Evolutionary conservation across 768 basidiomycete species (phyloP).

Genomic region (Coprinellus aureogranulatus): DNA sequence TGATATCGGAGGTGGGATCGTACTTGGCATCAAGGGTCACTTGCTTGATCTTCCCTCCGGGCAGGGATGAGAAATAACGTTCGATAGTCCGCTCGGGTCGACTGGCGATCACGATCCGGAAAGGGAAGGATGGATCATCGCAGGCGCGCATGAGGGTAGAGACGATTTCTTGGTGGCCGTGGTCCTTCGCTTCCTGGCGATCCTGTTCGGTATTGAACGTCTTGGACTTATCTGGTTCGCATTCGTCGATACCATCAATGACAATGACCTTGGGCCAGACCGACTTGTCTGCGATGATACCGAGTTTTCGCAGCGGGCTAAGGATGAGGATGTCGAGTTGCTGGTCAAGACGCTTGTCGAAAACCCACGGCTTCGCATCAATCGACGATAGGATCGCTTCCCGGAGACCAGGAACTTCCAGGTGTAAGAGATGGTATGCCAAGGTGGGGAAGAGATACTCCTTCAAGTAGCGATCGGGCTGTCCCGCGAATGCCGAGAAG

Average conservation of each 20-base stretch:
- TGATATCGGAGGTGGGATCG: too few relatives aligned
- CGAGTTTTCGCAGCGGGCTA: constrained; percentile 6
- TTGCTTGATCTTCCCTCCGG: background rate
- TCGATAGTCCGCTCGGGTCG: background rate
- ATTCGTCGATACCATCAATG: constrained; percentile 30
- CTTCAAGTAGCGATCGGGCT: constrained; percentile 17
- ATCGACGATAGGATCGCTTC: background rate
- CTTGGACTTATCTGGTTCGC: background rate
- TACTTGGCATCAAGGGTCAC: too few relatives aligned
- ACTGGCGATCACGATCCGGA: background rate
- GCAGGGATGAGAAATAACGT: background rate
- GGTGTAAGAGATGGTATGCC: constrained; percentile 24
- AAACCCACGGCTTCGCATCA: constrained; percentile 16
- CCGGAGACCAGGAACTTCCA: background rate
- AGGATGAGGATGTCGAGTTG: constrained; percentile 18
- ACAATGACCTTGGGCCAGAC: constrained; percentile 11
- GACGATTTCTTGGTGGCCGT: background rate
- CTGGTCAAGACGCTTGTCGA: constrained; percentile 11
- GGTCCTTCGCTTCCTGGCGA: background rate
- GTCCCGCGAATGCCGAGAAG: constrained; percentile 27
- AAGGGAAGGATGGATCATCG: background rate
- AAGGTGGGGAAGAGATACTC: constrained; percentile 27
- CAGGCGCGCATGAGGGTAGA: background rate
- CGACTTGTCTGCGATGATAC: background rate
- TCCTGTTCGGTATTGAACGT: background rate